Conservation (phyloP, 805 yeast genomes). For the Ogataea zsoltii region DNA sequence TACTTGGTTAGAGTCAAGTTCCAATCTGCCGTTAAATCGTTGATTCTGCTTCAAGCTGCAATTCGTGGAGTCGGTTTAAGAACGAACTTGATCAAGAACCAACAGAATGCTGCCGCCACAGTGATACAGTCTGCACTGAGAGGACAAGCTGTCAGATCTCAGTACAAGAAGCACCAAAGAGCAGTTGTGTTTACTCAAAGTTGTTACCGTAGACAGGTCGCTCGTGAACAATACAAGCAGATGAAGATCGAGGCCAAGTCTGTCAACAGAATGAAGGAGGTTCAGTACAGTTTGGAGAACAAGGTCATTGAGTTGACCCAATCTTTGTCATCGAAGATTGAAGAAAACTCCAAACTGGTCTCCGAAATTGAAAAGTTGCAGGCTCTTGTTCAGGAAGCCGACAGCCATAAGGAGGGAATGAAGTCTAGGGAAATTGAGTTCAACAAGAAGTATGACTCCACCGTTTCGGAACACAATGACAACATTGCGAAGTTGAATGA, state of each 20-base stretch:
- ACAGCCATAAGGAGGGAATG: conserved; percentile 51
- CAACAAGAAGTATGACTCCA: conserved; percentile 44
- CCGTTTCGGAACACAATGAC: conserved; percentile 47
- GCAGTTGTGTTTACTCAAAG: conserved; percentile 77
- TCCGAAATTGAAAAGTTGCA: conserved; percentile 59
- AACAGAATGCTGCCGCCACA: conserved; percentile 63
- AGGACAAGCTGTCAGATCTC: conserved; percentile 61
- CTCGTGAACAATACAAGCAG: conserved; percentile 60
- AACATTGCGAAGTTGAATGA: conserved; percentile 52
- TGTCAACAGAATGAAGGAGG: conserved; percentile 85
- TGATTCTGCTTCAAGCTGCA: conserved; percentile 46
- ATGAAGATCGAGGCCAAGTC: conserved; percentile 89
- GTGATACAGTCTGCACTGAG: conserved; percentile 74
- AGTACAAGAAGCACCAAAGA: conserved; percentile 45
- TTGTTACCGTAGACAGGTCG: conserved; percentile 71
- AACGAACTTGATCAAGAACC: conserved; percentile 47
- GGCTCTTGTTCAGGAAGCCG: conserved; percentile 52
- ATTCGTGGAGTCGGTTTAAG: conserved; percentile 58
- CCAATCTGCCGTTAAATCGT: conserved; percentile 37
- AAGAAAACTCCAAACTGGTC: conserved; percentile 75
- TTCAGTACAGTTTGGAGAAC: conserved; percentile 89
- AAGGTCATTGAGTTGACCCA: conserved; percentile 97
- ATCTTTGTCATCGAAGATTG: conserved; percentile 72
- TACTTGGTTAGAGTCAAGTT: conserved; percentile 45
- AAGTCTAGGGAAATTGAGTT: conserved; percentile 57